A percentile compares a stretch with the other conserved stretches of the same genome.
Conservation (phyloP, 202 grass and related monocot species). For the Cymbopogon flexuosus region DNA sequence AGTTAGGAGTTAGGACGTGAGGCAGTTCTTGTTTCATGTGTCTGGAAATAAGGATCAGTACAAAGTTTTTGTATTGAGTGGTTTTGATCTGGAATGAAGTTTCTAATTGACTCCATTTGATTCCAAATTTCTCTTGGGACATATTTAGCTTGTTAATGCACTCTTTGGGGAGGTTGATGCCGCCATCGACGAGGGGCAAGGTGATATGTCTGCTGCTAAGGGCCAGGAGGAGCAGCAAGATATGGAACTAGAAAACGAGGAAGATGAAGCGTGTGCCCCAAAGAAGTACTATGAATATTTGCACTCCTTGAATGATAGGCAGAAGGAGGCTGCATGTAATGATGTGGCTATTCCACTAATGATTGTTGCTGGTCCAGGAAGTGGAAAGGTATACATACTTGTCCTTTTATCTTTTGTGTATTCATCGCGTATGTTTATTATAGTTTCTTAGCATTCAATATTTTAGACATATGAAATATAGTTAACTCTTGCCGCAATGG, state of each 20-base stretch:
- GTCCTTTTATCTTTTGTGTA: background rate
- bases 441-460: background rate
- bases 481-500: slow-evolving; percentile 8
- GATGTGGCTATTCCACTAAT: slow-evolving; percentile 74
- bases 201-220: slow-evolving; percentile 21
- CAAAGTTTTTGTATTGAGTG: background rate
- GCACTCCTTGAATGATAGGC: slow-evolving; percentile 63
- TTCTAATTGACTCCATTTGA: slow-evolving; percentile 15
- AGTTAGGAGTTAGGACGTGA: no score
- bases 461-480: background rate
- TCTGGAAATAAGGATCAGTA: background rate
- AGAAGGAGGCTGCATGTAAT: slow-evolving; percentile 78
- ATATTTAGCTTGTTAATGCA: slow-evolving; percentile 40
- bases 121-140: slow-evolving; percentile 19
- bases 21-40: slow-evolving; percentile 4
- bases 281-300: slow-evolving; percentile 76
- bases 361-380: slow-evolving; percentile 83
- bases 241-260: slow-evolving; percentile 38
- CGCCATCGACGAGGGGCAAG: slow-evolving; percentile 26
- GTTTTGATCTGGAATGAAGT: slow-evolving; percentile 14
- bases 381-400: slow-evolving; percentile 63
- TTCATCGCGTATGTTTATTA: background rate
- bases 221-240: slow-evolving; percentile 9
- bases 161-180: slow-evolving; percentile 39
- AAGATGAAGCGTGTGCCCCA: slow-evolving; percentile 48